A percentile compares a stretch with the other conserved stretches of the same genome.
Conservation (phyloP, 257 asterid species). For the Parsonsia alboflavescens region DNA sequence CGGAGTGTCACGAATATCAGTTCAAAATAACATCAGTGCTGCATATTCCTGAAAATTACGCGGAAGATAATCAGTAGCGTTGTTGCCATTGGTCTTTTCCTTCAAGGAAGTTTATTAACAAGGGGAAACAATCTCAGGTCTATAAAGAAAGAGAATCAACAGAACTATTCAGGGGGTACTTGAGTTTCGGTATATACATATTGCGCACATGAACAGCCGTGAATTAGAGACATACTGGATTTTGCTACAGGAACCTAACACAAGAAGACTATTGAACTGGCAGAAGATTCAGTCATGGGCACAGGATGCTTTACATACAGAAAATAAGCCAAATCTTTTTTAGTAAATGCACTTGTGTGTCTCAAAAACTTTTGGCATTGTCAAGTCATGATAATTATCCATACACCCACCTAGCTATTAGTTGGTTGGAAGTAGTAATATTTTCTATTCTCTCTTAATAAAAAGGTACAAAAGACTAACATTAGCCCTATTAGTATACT, state of each 20-base stretch:
- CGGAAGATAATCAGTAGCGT: background rate
- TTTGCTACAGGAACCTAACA: background rate
- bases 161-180: background rate
- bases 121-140: background rate
- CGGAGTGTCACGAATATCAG: background rate
- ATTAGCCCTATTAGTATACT: background rate
- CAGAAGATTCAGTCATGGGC: too few species aligned
- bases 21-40: background rate
- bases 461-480: background rate
- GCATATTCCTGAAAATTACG: conserved; percentile 3
- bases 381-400: background rate
- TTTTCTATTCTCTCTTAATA: background rate
- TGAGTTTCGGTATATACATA: background rate
- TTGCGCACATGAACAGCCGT: background rate
- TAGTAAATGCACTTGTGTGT: background rate
- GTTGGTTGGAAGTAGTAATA: background rate
- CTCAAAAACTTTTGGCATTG: background rate
- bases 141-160: background rate
- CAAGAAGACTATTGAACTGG: background rate
- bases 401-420: too few species aligned
- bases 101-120: background rate
- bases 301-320: background rate
- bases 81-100: background rate
- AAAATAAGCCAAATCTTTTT: background rate
- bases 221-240: background rate